Evolutionary conservation across 768 basidiomycete species (phyloP), one percentile per base, ranked within the genome.

Genomic region (Mycena vulgaris): DNA sequence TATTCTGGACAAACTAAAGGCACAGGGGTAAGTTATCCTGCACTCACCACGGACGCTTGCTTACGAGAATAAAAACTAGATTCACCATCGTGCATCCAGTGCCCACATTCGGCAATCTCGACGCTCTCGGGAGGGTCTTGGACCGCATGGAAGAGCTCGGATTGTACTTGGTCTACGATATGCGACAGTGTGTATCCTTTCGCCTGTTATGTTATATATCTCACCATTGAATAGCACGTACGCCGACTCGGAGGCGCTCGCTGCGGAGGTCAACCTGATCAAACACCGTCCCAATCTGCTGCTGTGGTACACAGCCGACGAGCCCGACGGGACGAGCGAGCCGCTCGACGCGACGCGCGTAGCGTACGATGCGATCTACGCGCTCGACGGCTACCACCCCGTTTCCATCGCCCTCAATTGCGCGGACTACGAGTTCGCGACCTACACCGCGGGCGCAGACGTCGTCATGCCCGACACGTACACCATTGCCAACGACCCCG

Each of bases 111-210:
- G 84, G 84, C 56, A 84, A 88, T 70, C 59, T 86, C 45, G 83
- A 82, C 0, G 83, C 83, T 0, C 72, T 89, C 5, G 79, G 81
- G 27, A 30, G 76, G 56, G 83, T 88, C 48, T 69, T 89, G 2
- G 83, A 89, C 69, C 78, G 82, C 45, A 89, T 90, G 85, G 86
- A 89, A 75, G 82, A 88, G 61, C 83, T 90, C 2, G 77, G 75
- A 21, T 56, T 78, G 35, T 89, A 87, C 74, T 79, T 91, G 62
- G 88, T 90, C 83, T 91, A 91, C 71, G 89, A 90, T 73, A 90
- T 91, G 89, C 83, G 89, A 11, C 78, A 78, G 77, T 78, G 83
- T 59, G 88, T 88, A 31, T 51, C 82, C 23, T n/a, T 16, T 27
- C 42, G n/a, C n/a, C n/a, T n/a, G 33, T 8, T 8, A 45, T 9